Base-by-base conservation (phyloP, 2,329 filamentous ascomycete genomes). In the Venturiaceae sp. region DNA sequence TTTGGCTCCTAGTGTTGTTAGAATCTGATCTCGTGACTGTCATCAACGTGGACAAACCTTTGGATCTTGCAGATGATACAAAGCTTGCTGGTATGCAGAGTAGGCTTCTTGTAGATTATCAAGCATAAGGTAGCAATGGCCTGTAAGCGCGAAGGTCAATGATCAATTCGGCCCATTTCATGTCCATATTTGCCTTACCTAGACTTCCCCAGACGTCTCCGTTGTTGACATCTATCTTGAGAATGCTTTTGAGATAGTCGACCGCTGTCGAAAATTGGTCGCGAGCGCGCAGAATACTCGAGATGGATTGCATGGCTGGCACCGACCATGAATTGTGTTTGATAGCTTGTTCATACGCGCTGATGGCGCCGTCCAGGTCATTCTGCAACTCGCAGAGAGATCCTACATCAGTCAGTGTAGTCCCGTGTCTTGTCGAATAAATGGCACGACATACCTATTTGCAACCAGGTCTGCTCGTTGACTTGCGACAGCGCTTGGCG, bases 91-190 rank as follows among this genome's bases (percentile, higher is more conserved):
- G 70, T 99, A 99, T 1, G 94, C 92, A 33, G 90, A 89, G 68
- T 99, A 99, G 0, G 94, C 94, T 69, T 97, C 91, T 74, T 97
- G 94, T 34, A 97, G 76, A 67, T 96, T 92, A 68, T 99, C 94
- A 83, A 96, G 95, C 94, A 99, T 99, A 28, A 99, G 80, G 70
- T 92, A 95, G 75, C 94, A 97, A 72, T 97, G 94, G n/a, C 94
- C 90, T 92, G 65, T 14, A 47, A 32, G 54, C 3, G 6, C 8
- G 28, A 53, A 6, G 11, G 9, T 30, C n/a, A 47, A 41, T 46
- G 60, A 23, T 26, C 14, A 54, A 8, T 14, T 8, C 19, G 32
- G n/a, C 28, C 56, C 56, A 19, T 19, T 14, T 53, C 7, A 57
- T 58, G 32, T 30, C 21, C 23, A 37, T 37, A 2, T 33, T 39